Evolutionary conservation across 495 filamentous ascomycete species (phyloP), one percentile per base, ranked within the genome.

Genomic region (Tuber indicum): DNA sequence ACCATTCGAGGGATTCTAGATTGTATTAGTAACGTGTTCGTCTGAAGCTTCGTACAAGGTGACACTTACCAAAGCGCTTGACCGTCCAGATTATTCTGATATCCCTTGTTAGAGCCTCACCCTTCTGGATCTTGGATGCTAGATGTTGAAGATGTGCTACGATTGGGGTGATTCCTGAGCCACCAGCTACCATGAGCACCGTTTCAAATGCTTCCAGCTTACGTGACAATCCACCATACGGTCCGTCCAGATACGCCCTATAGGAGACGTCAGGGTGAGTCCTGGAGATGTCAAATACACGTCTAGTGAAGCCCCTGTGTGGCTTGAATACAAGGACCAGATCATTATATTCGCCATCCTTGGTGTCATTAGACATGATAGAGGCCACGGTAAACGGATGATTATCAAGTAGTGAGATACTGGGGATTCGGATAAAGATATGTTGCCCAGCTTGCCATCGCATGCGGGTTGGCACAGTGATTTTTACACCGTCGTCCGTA

Each of bases 371-470:
- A 85, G 92, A 89, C 88, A 96, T 91, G 26, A 97, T 89, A 0
- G 94, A 97, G 12, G 96, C 91, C 73, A 98, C 94, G 7, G 95
- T 98, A 84, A 98, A 98, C 6, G 95, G 95, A 77, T 98, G 95
- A 80, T 95, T 98, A 81, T 97, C 92, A 79, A 97, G 89, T 43
- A 96, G 83, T 0, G 93, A 93, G 78, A 98, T 93, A 3, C 93
- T 92, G 0, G 95, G 95, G 90, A 98, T 94, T 71, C 96, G 89
- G 16, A 98, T 87, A 81, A 98, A 98, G 41, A 98, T 92, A 78
- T 95, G 97, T 84, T 98, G 95, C 26, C 95, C 96, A 8, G 95
- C 94, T 80, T 89, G 90, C 95, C 95, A 98, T 78, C 89, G 91
- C 89, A 97, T 92, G 83, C 94, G 91, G 9, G 95, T 97, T 1